Percentiles rank a stretch among this genome's conserved stretches.
Evolutionary conservation across 305 asterid genomes (phyloP).

Genomic region (Fraxinus latifolia): DNA sequence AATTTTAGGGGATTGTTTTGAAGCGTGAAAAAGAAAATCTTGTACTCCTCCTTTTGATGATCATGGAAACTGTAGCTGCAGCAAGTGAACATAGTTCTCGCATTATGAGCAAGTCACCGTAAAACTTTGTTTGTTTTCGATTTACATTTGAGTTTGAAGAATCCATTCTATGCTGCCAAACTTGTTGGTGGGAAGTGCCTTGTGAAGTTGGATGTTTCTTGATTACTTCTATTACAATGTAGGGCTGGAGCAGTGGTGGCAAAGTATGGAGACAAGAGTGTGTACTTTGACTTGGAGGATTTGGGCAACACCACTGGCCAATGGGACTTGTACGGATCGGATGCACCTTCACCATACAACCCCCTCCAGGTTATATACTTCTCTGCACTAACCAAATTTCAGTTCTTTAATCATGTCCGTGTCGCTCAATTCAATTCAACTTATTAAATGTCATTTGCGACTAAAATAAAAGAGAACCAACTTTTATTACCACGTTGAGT

Average conservation of each 20-base stretch:
- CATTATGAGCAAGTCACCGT: background rate
- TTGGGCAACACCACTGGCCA: constrained; percentile 93
- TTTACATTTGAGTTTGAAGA: background rate
- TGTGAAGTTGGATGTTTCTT: background rate
- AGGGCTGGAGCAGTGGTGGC: constrained; percentile 82
- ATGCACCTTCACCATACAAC: constrained; percentile 92
- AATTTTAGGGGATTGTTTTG: background rate
- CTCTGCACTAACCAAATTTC: background rate
- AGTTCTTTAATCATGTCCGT: background rate
- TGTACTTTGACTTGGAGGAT: constrained; percentile 94
- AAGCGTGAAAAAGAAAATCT: background rate
- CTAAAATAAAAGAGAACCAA: background rate
- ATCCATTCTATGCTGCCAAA: background rate
- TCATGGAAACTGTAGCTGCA: background rate
- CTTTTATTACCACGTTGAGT: no score
- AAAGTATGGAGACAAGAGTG: constrained; percentile 91
- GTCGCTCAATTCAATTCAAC: no score
- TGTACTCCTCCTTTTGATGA: background rate
- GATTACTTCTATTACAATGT: constrained; percentile 1
- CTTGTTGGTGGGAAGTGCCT: background rate
- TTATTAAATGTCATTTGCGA: background rate
- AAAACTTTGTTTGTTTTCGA: background rate
- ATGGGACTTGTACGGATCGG: constrained; percentile 96
- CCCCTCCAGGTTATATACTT: constrained; percentile 59
- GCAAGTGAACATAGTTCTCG: background rate